Percentiles rank a stretch among this genome's conserved stretches.
Evolutionary conservation across 148 eudicot species (phyloP).

Genomic region (Fallopia convolvulus): DNA sequence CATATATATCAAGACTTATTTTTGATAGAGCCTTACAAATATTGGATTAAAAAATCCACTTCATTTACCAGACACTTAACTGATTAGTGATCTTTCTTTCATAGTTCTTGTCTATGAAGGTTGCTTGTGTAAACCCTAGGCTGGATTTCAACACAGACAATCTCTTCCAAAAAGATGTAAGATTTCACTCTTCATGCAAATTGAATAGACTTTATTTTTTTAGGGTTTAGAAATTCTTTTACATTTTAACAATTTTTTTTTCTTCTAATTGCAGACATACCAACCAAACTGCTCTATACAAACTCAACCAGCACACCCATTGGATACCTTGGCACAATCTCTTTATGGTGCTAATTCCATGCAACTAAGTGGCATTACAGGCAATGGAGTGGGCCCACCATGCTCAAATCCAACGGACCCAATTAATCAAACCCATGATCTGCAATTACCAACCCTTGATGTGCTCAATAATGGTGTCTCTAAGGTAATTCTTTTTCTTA

Average conservation of each 20-base stretch:
- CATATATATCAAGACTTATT: no score
- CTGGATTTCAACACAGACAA: not conserved
- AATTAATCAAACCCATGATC: conserved; percentile 23
- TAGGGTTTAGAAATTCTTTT: not conserved
- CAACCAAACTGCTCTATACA: conserved; percentile 34
- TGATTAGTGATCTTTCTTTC: not conserved
- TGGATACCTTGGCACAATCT: conserved; percentile 42
- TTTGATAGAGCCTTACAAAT: no score
- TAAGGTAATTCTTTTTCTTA: conserved; percentile 31
- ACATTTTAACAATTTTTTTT: not conserved
- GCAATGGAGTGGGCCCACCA: not conserved
- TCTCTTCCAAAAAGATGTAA: not conserved
- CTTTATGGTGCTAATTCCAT: conserved; percentile 21
- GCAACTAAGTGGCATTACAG: not conserved
- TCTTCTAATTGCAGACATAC: conserved; percentile 28
- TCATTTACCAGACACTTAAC: not conserved
- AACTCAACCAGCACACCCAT: conserved; percentile 37
- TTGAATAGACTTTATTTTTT: no score
- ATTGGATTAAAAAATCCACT: no score
- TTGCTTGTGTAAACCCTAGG: conserved; percentile 53
- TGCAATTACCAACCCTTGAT: conserved; percentile 45
- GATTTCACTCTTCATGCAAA: not conserved
- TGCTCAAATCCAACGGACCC: conserved; percentile 5
- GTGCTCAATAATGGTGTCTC: conserved; percentile 34
- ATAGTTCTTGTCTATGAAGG: conserved; percentile 82